These are phyloP conservation scores for Ascomycota sp. DNA, from an alignment of 2,329 filamentous ascomycete genomes.

Conservation along the genomic window DNA sequence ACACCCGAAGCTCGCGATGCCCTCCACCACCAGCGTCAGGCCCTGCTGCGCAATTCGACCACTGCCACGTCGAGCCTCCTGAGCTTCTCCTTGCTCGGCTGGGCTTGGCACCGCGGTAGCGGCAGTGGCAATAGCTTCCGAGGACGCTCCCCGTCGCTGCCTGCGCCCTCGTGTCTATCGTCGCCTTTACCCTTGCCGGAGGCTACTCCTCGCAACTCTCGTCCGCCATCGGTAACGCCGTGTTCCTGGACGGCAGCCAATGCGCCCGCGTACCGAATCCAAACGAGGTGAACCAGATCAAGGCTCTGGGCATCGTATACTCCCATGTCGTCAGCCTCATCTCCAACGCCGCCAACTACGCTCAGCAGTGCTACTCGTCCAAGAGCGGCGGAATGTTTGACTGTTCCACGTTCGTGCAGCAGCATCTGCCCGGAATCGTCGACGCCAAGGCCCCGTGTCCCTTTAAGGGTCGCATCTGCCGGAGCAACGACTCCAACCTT, in stretches of 20 bases:
- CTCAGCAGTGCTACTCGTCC: background rate
- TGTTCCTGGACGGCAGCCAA: background rate
- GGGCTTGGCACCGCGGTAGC: background rate
- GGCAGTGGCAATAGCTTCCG: background rate
- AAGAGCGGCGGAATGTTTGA: background rate
- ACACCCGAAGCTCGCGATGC: background rate
- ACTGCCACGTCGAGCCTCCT: background rate
- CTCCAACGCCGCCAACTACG: background rate
- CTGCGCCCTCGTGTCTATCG: background rate
- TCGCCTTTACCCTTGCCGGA: background rate
- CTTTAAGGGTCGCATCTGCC: background rate
- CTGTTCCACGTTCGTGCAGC: background rate
- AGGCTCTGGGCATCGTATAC: background rate
- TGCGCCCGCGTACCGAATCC: background rate
- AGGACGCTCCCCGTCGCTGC: background rate
- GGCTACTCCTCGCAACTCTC: background rate
- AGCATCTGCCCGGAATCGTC: background rate
- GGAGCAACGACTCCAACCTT: background rate
- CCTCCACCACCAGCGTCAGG: conserved; percentile 1
- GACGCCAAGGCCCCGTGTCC: background rate
- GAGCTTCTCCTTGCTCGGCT: background rate
- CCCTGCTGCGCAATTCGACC: background rate
- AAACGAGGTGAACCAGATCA: background rate
- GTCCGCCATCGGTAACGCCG: background rate
- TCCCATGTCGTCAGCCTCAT: background rate